Conservation (phyloP, 78 protist species). For the Diacronema lutheri region DNA sequence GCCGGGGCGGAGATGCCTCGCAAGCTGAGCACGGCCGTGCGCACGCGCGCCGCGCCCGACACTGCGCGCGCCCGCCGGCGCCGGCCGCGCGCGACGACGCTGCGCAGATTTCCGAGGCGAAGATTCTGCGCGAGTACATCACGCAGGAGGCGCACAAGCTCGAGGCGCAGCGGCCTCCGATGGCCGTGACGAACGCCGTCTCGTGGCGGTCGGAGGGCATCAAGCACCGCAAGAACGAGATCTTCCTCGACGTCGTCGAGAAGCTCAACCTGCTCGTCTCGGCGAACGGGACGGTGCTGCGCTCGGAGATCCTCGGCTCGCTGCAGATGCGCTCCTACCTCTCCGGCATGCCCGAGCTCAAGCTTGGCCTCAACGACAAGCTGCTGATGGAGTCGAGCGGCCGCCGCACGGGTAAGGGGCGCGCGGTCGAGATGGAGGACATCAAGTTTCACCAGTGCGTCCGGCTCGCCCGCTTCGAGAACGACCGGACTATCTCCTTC, state of each 20-base stretch:
- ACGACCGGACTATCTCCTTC: conserved; percentile 95
- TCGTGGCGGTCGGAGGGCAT: conserved; percentile 91
- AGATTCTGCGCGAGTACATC: conserved; percentile 73
- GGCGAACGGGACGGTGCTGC: conserved; percentile 80
- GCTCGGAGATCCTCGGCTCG: conserved; percentile 87
- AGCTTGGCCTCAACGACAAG: conserved; percentile 92
- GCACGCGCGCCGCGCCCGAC: no score
- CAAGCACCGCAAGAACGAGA: conserved; percentile 90
- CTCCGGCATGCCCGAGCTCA: conserved; percentile 97
- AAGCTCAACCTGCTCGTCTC: conserved; percentile 74
- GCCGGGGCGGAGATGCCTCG: no score
- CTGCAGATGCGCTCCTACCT: conserved; percentile 88
- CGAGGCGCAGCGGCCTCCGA: conserved; percentile 40
- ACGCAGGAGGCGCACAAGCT: conserved; percentile 88
- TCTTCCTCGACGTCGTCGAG: conserved; percentile 96
- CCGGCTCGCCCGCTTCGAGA: conserved; percentile 89
- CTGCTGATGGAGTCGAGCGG: conserved; percentile 77
- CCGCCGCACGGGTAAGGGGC: conserved; percentile 63
- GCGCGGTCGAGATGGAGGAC: conserved; percentile 97
- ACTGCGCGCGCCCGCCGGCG: no score
- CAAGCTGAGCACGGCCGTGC: no score
- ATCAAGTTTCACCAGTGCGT: conserved; percentile 98
- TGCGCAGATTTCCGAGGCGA: conserved; percentile 86
- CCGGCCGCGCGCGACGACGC: not conserved
- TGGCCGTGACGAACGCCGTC: conserved; percentile 64